Base-by-base conservation (phyloP, 202 grass and related monocot genomes). In the Eragrostis tef region DNA sequence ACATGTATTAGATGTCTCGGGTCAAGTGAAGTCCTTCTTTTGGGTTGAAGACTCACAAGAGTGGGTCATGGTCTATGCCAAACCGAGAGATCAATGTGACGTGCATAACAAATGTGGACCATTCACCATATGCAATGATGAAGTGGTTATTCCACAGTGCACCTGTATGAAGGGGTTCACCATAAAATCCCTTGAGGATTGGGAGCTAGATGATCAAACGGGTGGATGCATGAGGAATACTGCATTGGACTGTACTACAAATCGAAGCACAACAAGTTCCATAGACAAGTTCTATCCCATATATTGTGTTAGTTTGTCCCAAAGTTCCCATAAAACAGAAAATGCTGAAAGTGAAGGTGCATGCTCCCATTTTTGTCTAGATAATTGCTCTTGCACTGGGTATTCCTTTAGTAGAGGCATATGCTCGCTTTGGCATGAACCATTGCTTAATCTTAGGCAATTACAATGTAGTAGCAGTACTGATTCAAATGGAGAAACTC, bases 121-220 rank as follows among this genome's bases (percentile, higher is more conserved):
- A 27, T 77, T 47, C 20, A 42, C 54, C 16, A 6, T 59, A 3
- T 75, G 54, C 36, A 21, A 26, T 26, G 36, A 75, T 45, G 39
- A 61, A 1, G 3, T 14, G 6, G 6, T 59, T 31, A 31, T 31
- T 22, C 53, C 36, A 17, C 13, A 26, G 0, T 75, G 73, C 54
- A 45, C 20, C 6, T 75, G 73, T 6, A 5, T 45, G 54, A 75
- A 60, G 54, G 73, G 73, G 13, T 75, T 75, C 73, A 11, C 39
- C 9, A 7, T 45, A 26, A 75, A 7, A 19, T 75, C 20, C 7
- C 7, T 5, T 6, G 7, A 26, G 7, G 73, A 77, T 29, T 77
- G 74, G 74, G 57, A 77, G 13, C 22, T 62, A 19, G 42, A 47
- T 10, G 54, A 75, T 46, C 53, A 7, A 6, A 46, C 7, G 1